phyloP scores from a whole-genome alignment of 176 grass and related monocot species.

The Oryza longistaminata region DNA sequence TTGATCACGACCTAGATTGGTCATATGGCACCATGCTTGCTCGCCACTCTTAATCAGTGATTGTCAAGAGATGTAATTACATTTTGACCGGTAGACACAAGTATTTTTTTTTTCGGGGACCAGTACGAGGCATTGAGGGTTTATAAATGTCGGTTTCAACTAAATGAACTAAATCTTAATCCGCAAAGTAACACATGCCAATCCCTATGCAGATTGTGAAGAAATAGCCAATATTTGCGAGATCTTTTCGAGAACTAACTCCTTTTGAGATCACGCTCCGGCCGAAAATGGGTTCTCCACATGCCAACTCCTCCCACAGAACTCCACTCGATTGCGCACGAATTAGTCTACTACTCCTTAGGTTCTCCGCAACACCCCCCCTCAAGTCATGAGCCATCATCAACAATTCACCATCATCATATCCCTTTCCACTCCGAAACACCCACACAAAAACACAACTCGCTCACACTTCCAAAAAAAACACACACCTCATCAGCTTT shows the following conservation, averaged over 20 bases:
- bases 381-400: not conserved
- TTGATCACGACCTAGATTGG: not conserved
- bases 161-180: not conserved
- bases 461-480: not conserved
- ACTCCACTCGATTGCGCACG: not conserved
- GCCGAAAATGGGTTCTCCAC: not conserved
- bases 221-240: not conserved
- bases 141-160: too few relatives aligned
- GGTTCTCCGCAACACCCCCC: not conserved
- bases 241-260: not conserved
- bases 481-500: not conserved
- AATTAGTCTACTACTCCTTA: not conserved
- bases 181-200: too few relatives aligned
- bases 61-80: not conserved
- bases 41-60: not conserved
- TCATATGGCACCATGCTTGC: not conserved
- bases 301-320: not conserved
- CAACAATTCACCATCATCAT: slow-evolving; percentile 17
- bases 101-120: not conserved
- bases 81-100: not conserved
- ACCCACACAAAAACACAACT: too few relatives aligned
- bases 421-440: not conserved
- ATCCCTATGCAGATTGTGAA: not conserved
- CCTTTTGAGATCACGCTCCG: not conserved
- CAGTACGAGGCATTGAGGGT: not conserved